Conservation (phyloP, 2,329 filamentous ascomycete genomes). For the Xylariomycetidae sp. region DNA sequence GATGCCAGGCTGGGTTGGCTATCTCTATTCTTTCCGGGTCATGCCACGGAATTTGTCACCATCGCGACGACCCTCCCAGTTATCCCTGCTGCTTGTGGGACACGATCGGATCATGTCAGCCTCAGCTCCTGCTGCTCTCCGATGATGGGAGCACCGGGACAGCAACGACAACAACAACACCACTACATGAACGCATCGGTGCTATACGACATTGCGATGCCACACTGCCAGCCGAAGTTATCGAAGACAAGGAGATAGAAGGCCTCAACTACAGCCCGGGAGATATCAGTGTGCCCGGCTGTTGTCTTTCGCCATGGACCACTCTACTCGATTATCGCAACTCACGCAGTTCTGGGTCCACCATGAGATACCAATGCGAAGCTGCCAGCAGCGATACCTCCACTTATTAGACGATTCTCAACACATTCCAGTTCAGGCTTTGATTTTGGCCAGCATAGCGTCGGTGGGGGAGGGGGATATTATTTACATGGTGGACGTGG, state of each 20-base stretch:
- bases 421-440: too few species aligned
- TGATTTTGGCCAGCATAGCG: too few species aligned
- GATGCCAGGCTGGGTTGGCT: slow-evolving; percentile 40
- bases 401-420: too few species aligned
- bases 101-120: slow-evolving; percentile 35
- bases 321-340: background rate
- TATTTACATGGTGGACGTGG: too few species aligned
- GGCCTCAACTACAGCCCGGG: too few species aligned
- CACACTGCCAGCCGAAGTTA: slow-evolving; percentile 16
- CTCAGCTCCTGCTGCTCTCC: slow-evolving; percentile 28
- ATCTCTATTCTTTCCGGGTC: slow-evolving; percentile 41
- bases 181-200: slow-evolving; percentile 8
- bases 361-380: too few species aligned
- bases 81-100: slow-evolving; percentile 43
- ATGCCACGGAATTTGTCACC: slow-evolving; percentile 24
- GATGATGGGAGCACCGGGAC: too few species aligned
- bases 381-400: too few species aligned
- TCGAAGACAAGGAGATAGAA: slow-evolving; percentile 22
- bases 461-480: too few species aligned
- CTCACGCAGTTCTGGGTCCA: too few species aligned
- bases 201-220: slow-evolving; percentile 12
- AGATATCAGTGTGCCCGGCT: slow-evolving; percentile 9
- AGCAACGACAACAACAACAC: slow-evolving; percentile 5
- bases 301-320: slow-evolving; percentile 2
- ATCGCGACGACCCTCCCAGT: slow-evolving; percentile 38